phyloP scores from a whole-genome alignment of 2,329 filamentous ascomycete genomes.

The Dactylellina leptospora region DNA sequence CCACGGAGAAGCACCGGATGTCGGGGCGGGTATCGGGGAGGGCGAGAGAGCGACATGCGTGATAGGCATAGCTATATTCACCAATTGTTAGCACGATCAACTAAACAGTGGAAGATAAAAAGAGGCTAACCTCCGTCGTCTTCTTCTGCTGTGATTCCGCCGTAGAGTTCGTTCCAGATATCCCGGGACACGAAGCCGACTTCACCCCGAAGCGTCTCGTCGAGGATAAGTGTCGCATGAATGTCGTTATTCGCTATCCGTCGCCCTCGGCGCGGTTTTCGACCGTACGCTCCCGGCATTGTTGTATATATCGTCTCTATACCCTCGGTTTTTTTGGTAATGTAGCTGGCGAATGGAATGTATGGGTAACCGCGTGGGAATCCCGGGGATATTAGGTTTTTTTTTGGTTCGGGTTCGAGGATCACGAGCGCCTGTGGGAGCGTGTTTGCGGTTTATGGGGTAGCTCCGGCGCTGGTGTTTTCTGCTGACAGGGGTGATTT shows the following conservation, averaged over 20 bases:
- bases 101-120: background rate
- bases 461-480: conserved; percentile 42
- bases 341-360: background rate
- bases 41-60: conserved; percentile 62
- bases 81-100: conserved; percentile 1
- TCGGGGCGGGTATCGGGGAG: conserved; percentile 62
- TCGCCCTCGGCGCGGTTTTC: conserved; percentile 43
- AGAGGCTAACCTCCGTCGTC: conserved; percentile 62
- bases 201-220: conserved; percentile 84
- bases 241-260: conserved; percentile 69
- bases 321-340: background rate
- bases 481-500: conserved; percentile 18
- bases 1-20: conserved; percentile 74
- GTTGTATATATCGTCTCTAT: conserved; percentile 61
- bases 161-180: conserved; percentile 82
- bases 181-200: conserved; percentile 87
- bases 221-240: conserved; percentile 77
- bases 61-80: conserved; percentile 60
- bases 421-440: conserved; percentile 36
- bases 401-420: conserved; percentile 9
- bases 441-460: conserved; percentile 50
- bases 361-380: conserved; percentile 4
- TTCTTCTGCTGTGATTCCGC: conserved; percentile 64
- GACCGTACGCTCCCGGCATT: conserved; percentile 56
- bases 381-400: too few species aligned